Base-by-base conservation (phyloP, 768 basidiomycete species). In the Sarcodon aspratus region DNA sequence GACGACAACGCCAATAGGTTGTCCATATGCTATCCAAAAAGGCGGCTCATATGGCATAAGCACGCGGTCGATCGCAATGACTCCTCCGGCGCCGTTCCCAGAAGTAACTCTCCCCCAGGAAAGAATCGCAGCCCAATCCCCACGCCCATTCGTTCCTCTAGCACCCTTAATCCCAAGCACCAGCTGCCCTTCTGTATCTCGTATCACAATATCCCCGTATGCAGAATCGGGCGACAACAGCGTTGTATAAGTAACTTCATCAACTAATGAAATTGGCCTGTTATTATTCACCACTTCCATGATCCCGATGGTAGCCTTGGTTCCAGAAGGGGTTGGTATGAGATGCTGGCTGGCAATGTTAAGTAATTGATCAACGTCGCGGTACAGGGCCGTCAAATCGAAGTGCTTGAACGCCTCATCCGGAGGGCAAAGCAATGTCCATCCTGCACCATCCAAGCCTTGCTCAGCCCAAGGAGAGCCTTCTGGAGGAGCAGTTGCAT, bases 341-440 rank as follows among this genome's bases (percentile, higher is more conserved):
- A 91, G 72, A 63, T 90, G 89, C 59, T 92, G 90, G 42, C 73
- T 65, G 51, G 90, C 85, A 21, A 91, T 75, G 8, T 62, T 68
- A 47, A 70, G 73, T 44, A 90, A 67, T 7, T 57, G 58, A 3
- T 76, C 71, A 9, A 64, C 50, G 58, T 89, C 74, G 27, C 72
- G 73, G 53, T 80, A 82, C 18, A 92, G 63, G 50, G 66, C 63
- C 0, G 92, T 92, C 50, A 98, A 64, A 66, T 98, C 94, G 63
- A 85, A 66, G 17, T 76, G 68, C 61, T 91, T 84, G 74, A 98
- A 96, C 0, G 95, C 93, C 50, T 85, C 83, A 58, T 99, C 96
- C 6, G 80, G 79, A 3, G 96, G 96, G 55, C 88, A 93, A 17
- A 99, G 72, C 4, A 99, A 64, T 1, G 92, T 95, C 83, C 94